Evolutionary conservation across 371 early-diverging fungal species (phyloP).

Genomic region (Mucor mucedo): DNA sequence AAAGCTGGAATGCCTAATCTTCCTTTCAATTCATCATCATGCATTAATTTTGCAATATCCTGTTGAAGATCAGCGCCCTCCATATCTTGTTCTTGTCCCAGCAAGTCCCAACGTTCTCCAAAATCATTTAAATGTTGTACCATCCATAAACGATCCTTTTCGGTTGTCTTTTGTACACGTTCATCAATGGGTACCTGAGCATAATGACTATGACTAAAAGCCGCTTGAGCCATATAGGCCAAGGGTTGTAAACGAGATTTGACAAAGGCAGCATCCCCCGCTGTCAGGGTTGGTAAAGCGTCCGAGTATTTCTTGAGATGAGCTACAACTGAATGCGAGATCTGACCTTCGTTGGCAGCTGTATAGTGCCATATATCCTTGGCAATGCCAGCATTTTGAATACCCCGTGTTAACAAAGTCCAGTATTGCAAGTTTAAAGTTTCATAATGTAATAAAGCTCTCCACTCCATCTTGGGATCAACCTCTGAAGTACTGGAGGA

Average conservation of each 20-base stretch:
- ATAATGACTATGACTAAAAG: constrained; percentile 32
- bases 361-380: constrained; percentile 47
- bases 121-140: constrained; percentile 26
- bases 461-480: constrained; percentile 21
- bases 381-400: constrained; percentile 47
- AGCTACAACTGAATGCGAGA: constrained; percentile 34
- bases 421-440: constrained; percentile 59
- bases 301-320: constrained; percentile 28
- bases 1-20: constrained; percentile 38
- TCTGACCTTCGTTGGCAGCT: constrained; percentile 31
- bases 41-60: constrained; percentile 28
- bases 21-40: constrained; percentile 37
- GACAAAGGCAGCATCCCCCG: constrained; percentile 26
- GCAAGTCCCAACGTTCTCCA: constrained; percentile 30
- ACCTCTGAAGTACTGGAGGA: neutral
- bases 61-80: constrained; percentile 8
- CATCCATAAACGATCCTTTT: constrained; percentile 30
- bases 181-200: constrained; percentile 9
- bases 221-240: constrained; percentile 39
- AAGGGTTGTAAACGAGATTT: constrained; percentile 32
- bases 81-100: constrained; percentile 11
- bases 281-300: constrained; percentile 13
- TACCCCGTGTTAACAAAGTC: constrained; percentile 53
- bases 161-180: constrained; percentile 16
- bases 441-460: constrained; percentile 38